Base-by-base conservation (phyloP, 768 basidiomycete species). In the Rossbeevera mucosa region DNA sequence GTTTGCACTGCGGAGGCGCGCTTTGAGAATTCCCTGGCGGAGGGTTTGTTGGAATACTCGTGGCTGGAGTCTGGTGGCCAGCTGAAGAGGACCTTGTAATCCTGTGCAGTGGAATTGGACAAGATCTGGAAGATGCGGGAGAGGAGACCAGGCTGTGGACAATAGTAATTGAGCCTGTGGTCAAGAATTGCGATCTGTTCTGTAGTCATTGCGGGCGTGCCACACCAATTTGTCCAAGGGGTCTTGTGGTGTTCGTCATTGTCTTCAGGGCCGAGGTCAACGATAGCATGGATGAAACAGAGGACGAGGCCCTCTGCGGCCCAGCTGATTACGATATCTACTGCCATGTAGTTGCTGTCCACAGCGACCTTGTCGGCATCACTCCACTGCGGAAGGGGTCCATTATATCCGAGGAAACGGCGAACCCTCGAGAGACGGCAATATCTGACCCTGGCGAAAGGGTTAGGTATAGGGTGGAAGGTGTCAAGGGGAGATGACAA, bases 281-380 rank as follows among this genome's bases (percentile, higher is more conserved):
- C 80, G 28, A 82, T 82, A 38, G 91, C 90, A 62, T 94, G 91
- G 45, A 92, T 81, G 74, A 94, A 94, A 68, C 91, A 92, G 29
- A 94, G 76, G 53, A 92, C 88, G 64, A 94, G 81, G 52, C 83
- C 86, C 55, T 92, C 87, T 14, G 88, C 88, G 46, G 88, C 90
- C 82, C 85, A 88, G 69, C 91, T 94, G 64, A 91, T 87, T 62
- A 92, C 90, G 62, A 94, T 83, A 71, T 94, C 90, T 54, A 89
- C 86, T 5, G 85, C 84, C 81, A 92, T 85, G 68, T 91, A 93
- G 64, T 90, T 73, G 25, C 73, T 70, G 73, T 93, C 88, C 16
- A 83, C 62, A 11, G 80, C 75, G 57, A 86, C 76, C 70, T 85
- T 86, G 59, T 88, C 83, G 7, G 77, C 83, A 54, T 86, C 84